Conservation (phyloP, 23 red algal genomes). For the Gracilaria gracilis region DNA sequence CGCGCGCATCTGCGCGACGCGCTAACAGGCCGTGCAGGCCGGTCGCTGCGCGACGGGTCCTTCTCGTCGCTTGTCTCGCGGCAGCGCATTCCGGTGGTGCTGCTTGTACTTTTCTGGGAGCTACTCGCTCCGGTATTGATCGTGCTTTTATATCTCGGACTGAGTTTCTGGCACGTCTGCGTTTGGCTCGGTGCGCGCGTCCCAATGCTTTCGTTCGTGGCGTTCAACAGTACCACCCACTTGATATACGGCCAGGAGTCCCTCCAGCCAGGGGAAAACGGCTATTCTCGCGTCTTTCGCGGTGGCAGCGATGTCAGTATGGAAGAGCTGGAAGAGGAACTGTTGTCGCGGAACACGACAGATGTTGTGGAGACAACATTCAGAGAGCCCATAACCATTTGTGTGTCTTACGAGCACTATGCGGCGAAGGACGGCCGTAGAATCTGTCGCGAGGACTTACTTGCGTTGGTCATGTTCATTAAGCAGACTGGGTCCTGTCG, state of each 20-base stretch:
- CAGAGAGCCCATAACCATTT: neutral
- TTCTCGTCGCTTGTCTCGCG: neutral
- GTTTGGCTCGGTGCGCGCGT: neutral
- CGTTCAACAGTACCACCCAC: neutral
- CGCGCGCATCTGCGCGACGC: neutral
- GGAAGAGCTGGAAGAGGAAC: neutral
- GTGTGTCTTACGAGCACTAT: constrained; percentile 29
- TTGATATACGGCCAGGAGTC: neutral
- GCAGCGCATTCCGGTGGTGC: neutral
- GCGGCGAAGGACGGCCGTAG: neutral
- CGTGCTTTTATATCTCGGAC: neutral
- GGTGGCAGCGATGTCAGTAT: neutral
- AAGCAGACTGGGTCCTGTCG: neutral
- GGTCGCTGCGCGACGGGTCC: neutral
- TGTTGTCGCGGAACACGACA: neutral
- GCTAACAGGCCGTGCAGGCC: neutral
- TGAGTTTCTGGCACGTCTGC: neutral
- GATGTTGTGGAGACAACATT: neutral
- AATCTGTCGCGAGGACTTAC: neutral
- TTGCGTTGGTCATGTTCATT: neutral
- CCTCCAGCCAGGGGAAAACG: constrained; percentile 12
- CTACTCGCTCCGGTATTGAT: neutral
- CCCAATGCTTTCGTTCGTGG: neutral
- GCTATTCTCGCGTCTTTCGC: neutral
- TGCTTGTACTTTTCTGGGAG: neutral